Percentiles rank a stretch among this genome's conserved stretches.
Conservation (phyloP, 2,329 filamentous ascomycete species). For the Cordyceps militaris region DNA sequence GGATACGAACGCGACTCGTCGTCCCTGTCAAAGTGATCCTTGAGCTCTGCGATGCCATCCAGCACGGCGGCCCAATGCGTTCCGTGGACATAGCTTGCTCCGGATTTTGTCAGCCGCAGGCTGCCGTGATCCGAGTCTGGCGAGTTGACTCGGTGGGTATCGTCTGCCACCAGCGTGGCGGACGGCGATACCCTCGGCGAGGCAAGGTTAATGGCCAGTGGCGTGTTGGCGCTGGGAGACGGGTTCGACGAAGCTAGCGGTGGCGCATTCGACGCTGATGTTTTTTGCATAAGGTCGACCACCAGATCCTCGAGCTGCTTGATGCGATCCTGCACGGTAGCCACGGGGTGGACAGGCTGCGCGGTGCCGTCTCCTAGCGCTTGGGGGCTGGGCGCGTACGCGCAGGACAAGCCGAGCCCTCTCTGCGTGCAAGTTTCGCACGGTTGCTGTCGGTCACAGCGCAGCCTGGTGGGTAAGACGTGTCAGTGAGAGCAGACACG, state of each 20-base stretch:
- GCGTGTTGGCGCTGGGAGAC: neutral
- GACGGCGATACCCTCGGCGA: neutral
- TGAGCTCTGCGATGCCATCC: slow-evolving; percentile 34
- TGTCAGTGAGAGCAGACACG: too few species aligned
- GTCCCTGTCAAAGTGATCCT: slow-evolving; percentile 26
- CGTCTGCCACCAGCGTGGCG: neutral
- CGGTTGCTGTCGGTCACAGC: slow-evolving; percentile 21
- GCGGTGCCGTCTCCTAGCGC: too few species aligned
- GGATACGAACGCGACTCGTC: neutral
- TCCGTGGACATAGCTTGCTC: slow-evolving; percentile 26
- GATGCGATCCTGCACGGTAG: slow-evolving; percentile 15
- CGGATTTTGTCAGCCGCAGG: slow-evolving; percentile 21
- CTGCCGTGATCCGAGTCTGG: slow-evolving; percentile 24
- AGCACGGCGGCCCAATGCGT: slow-evolving; percentile 35
- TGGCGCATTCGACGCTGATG: too few species aligned
- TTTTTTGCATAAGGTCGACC: too few species aligned
- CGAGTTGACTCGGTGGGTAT: neutral
- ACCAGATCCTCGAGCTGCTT: slow-evolving; percentile 23
- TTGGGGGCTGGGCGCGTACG: slow-evolving; percentile 15
- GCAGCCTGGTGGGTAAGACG: slow-evolving; percentile 16
- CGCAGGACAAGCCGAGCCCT: slow-evolving; percentile 16
- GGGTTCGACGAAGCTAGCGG: neutral
- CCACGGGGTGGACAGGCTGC: too few species aligned
- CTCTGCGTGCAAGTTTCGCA: slow-evolving; percentile 18
- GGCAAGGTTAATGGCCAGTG: neutral